Evolutionary conservation across 805 yeast genomes (phyloP), one percentile per base, ranked within the genome.

Genomic region (Candida ovalis): DNA sequence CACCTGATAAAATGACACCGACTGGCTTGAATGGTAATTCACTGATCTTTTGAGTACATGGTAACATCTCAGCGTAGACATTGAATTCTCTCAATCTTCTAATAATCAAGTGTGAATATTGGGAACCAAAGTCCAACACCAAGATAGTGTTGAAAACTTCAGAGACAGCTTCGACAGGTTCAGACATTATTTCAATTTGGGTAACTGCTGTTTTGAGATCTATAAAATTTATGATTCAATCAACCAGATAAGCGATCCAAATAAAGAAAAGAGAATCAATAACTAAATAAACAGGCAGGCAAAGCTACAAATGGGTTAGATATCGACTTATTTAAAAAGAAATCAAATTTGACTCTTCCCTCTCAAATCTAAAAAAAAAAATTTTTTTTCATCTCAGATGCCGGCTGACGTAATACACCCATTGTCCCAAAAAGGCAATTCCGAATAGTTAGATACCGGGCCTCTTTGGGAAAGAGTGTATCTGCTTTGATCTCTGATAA

Each of bases 31-130:
- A 94, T 51, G 83, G 71, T 61, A 94, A 79, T 58, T 92, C 97
- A 47, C 85, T 68, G 66, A 94, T 92, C 76, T 94, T 94, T 74
- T 95, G 99, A 46, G 99, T 94, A 74, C 99, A 94, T 59, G 99
- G 99, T 56, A 94, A 80, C 99, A 94, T 94, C 75, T 94, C 99
- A 58, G 99, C 98, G 71, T 94, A 94, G 58, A 94, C 92, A 70
- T 94, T 90, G 77, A 91, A 88, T 71, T 94, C 99, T 78, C 99
- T 88, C 60, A 94, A 80, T 74, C 99, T 88, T 74, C 99, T 86
- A 52, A 97, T 91, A 69, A 94, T 90, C 68, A 94, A 74, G 66
- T 94, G 99, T 49, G 97, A 88, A 75, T 94, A 94, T 75, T 94
- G 99, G 52, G 99, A 94, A 54, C 99, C 99, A 66, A 94, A 94